Conservation (phyloP, 192 early-diverging fungal genomes). For the Spizellomyces punctatus region DNA sequence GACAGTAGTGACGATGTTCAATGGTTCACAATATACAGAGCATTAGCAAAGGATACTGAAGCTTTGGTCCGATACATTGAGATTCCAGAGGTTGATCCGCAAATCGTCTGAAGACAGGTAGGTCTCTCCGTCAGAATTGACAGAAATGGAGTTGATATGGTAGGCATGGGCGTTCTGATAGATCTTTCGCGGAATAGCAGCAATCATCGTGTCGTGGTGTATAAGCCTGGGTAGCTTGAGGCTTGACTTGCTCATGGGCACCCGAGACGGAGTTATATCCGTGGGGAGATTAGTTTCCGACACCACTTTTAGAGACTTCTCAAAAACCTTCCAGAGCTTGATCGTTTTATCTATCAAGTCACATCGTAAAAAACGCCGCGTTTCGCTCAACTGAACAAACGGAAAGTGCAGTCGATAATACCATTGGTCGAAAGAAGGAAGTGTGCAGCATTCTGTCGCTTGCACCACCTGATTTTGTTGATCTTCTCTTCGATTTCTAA, state of each 20-base stretch:
- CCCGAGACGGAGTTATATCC: slow-evolving; percentile 36
- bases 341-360: slow-evolving; percentile 88
- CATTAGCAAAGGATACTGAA: slow-evolving; percentile 64
- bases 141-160: slow-evolving; percentile 99
- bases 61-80: slow-evolving; percentile 96
- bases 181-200: slow-evolving; percentile 91
- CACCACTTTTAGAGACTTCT: slow-evolving; percentile 94
- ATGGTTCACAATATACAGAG: background rate
- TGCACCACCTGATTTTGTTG: slow-evolving; percentile 99
- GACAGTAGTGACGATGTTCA: too few species aligned
- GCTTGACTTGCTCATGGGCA: slow-evolving; percentile 1
- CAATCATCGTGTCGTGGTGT: slow-evolving; percentile 94
- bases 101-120: slow-evolving; percentile 97
- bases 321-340: slow-evolving; percentile 99
- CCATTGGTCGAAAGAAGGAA: slow-evolving; percentile 97
- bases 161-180: slow-evolving; percentile 99
- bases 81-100: slow-evolving; percentile 98
- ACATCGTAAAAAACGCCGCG: background rate
- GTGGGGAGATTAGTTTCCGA: slow-evolving; percentile 88
- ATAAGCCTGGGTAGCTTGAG: slow-evolving; percentile 79
- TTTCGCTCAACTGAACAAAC: background rate
- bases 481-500: slow-evolving; percentile 99
- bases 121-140: slow-evolving; percentile 98
- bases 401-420: slow-evolving; percentile 26
- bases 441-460: slow-evolving; percentile 92